Percentiles rank a stretch among this genome's conserved stretches.
phyloP scores from a whole-genome alignment of 352 stramenopile species.

The Pilasporangium apinafurcum region DNA sequence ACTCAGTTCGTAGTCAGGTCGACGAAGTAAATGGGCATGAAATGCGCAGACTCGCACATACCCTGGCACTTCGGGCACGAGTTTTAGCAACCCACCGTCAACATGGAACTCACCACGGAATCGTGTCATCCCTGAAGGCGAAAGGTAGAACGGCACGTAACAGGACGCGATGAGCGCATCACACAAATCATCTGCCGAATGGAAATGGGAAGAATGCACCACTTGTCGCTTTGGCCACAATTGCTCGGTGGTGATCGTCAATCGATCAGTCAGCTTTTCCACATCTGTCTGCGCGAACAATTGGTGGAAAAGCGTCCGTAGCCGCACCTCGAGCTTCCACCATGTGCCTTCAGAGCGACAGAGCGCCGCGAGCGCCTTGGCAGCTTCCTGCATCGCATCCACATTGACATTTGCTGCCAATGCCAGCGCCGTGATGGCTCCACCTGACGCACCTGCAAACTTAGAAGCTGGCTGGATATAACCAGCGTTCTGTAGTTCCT shows the following conservation, averaged over 20 bases:
- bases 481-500: slow-evolving; percentile 43
- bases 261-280: slow-evolving; percentile 26
- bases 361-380: slow-evolving; percentile 46
- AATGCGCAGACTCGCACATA: slow-evolving; percentile 74
- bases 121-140: slow-evolving; percentile 25
- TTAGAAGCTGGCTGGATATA: slow-evolving; percentile 37
- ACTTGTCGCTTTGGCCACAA: slow-evolving; percentile 55
- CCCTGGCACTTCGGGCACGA: slow-evolving; percentile 60
- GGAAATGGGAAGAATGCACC: slow-evolving; percentile 49
- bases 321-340: slow-evolving; percentile 56
- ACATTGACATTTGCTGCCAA: slow-evolving; percentile 52
- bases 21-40: slow-evolving; percentile 38
- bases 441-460: slow-evolving; percentile 70
- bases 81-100: slow-evolving; percentile 57
- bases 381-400: slow-evolving; percentile 47
- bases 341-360: slow-evolving; percentile 47
- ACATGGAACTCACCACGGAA: slow-evolving; percentile 67
- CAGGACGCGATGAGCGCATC: slow-evolving; percentile 69
- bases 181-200: slow-evolving; percentile 48
- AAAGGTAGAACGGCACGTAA: slow-evolving; percentile 77
- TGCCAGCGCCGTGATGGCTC: slow-evolving; percentile 53
- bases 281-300: slow-evolving; percentile 44
- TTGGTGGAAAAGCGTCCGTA: slow-evolving; percentile 43
- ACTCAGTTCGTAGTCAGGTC: slow-evolving; percentile 70
- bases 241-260: slow-evolving; percentile 64